Evolutionary conservation across 805 yeast species (phyloP), one percentile per base, ranked within the genome.

Genomic region (Wickerhamiella hasegawae): DNA sequence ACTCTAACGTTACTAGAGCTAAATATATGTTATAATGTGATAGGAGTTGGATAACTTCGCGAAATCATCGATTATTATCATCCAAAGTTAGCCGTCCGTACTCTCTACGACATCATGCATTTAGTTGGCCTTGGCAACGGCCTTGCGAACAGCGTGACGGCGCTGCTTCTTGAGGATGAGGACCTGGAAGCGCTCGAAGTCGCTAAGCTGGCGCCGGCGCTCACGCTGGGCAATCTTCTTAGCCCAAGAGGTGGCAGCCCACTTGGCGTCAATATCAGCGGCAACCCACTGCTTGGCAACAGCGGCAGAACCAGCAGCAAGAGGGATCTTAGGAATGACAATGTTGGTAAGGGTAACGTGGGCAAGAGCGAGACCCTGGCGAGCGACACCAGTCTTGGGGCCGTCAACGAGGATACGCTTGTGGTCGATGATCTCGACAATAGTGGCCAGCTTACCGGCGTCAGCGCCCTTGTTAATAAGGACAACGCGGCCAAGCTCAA

Each of bases 141-240:
- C 92, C 75, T 83, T 85, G 73, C 79, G 82, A 59, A 83, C 87
- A 68, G 84, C 81, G 64, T 66, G 78, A 71, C 84, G 80, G 71
- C 82, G 83, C 75, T 92, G 96, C 77, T 87, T 90, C 80, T 80
- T 90, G 65, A 84, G 76, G 56, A 84, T 92, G 66, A 80, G 63
- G 55, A 87, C 98, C 76, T 87, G 95, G 95, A 90, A 90, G 77
- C 99, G 85, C 74, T 90, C 95, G 59, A 90, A 90, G 69, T 90
- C 99, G 54, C 87, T 62, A 65, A 92, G 79, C 61, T 76, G 70
- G 58, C 92, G 67, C 76, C 98, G 82, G 68, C 76, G 82, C 67
- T 79, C 76, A 68, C 82, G 83, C 68, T 81, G 78, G 62, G 92
- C 95, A 58, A 90, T 78, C 74, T 84, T 85, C 80, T 87, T 81